Evolutionary conservation across 345 rosid genomes (phyloP).

Genomic region (Pseudoturritis turrita): DNA sequence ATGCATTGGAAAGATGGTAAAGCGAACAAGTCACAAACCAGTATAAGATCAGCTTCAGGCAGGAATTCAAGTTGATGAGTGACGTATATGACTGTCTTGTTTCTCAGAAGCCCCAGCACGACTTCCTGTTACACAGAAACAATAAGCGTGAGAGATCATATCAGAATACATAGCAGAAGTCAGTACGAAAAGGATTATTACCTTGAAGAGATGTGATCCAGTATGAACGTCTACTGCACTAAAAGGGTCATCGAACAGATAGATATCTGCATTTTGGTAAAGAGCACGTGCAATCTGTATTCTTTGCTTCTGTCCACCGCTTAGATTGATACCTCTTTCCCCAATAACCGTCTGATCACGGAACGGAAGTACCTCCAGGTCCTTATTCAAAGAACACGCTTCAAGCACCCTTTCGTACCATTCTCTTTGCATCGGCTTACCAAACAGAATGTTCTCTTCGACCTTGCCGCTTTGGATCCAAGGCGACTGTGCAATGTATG

Average conservation of each 20-base stretch:
- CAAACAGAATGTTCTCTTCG: slow-evolving; percentile 67
- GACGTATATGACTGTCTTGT: slow-evolving; percentile 55
- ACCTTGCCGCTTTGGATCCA: slow-evolving; percentile 80
- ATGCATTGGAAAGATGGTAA: not conserved
- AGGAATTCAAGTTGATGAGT: slow-evolving; percentile 67
- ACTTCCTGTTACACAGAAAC: slow-evolving; percentile 46
- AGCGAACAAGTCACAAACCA: slow-evolving; percentile 34
- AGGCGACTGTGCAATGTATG: slow-evolving; percentile 71
- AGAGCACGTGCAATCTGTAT: slow-evolving; percentile 79
- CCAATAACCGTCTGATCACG: slow-evolving; percentile 68
- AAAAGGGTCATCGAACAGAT: slow-evolving; percentile 73
- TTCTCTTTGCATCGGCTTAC: slow-evolving; percentile 40
- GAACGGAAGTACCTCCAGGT: slow-evolving; percentile 47
- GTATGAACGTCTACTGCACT: slow-evolving; percentile 81
- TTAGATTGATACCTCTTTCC: slow-evolving; percentile 80
- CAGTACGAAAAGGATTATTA: slow-evolving; percentile 1
- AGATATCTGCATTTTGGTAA: slow-evolving; percentile 60
- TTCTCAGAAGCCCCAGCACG: slow-evolving; percentile 39
- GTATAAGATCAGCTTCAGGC: slow-evolving; percentile 54
- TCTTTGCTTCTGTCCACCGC: slow-evolving; percentile 90
- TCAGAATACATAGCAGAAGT: not conserved
- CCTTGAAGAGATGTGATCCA: slow-evolving; percentile 70
- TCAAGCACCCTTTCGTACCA: slow-evolving; percentile 50
- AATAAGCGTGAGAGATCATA: slow-evolving; percentile 5
- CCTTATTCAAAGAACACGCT: slow-evolving; percentile 56